Evolutionary conservation across 257 asterid genomes (phyloP).

Genomic region (Petunia secreta): DNA sequence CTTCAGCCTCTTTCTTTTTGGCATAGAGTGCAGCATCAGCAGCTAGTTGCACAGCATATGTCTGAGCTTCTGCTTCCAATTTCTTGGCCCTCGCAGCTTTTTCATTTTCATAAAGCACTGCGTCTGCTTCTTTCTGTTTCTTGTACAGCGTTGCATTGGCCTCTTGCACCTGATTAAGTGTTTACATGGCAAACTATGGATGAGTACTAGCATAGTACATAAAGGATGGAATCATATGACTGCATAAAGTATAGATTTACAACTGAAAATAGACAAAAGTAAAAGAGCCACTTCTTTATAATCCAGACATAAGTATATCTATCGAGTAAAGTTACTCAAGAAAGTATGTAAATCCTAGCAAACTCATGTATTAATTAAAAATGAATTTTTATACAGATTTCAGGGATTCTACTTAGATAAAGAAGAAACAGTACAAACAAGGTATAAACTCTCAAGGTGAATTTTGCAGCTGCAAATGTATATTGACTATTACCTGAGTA

Average conservation of each 20-base stretch:
- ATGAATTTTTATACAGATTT: background rate
- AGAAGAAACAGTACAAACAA: background rate
- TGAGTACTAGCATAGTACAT: background rate
- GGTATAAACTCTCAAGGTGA: too few relatives aligned
- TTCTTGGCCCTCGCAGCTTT: conserved; percentile 56
- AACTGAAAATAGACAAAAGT: background rate
- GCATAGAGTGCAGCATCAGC: conserved; percentile 62
- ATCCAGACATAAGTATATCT: background rate
- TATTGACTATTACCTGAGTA: background rate
- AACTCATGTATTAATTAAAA: background rate
- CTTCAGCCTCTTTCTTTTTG: conserved; percentile 65
- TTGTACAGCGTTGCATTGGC: conserved; percentile 71
- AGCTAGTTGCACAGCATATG: conserved; percentile 40
- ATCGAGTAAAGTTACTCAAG: background rate
- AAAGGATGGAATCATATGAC: conserved; percentile 10
- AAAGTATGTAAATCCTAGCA: background rate
- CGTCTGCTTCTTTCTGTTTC: conserved; percentile 64
- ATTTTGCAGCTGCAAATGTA: too few relatives aligned
- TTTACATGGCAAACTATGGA: background rate
- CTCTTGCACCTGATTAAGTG: conserved; percentile 49
- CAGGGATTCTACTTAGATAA: background rate
- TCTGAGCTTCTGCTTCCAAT: conserved; percentile 54
- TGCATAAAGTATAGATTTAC: background rate
- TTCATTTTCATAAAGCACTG: conserved; percentile 50
- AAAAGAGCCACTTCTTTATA: background rate